Evolutionary conservation across 495 filamentous ascomycete species (phyloP).

Genomic region (Lindgomyces ingoldianus): DNA sequence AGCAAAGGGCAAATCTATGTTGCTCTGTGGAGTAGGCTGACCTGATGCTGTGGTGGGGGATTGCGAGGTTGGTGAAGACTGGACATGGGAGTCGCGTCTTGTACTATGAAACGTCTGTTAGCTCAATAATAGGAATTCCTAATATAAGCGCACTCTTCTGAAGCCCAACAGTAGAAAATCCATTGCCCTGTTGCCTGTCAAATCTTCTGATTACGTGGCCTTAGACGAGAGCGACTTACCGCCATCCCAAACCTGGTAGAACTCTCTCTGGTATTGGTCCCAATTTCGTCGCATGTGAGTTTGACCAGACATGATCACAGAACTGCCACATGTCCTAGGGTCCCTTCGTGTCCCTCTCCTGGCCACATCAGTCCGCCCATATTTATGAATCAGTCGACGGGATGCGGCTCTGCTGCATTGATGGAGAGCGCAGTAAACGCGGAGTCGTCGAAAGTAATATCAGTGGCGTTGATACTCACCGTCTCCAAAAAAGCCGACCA

Average conservation of each 20-base stretch:
- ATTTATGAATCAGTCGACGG: neutral
- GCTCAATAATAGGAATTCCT: too few relatives aligned
- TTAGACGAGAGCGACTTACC: neutral
- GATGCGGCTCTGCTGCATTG: slow-evolving; percentile 9
- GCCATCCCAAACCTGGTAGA: neutral
- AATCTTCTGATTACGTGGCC: neutral
- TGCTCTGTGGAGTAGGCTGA: too few relatives aligned
- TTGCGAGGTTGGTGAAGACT: too few relatives aligned
- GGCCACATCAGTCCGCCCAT: neutral
- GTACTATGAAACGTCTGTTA: too few relatives aligned
- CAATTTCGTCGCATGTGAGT: neutral
- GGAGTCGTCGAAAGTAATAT: slow-evolving; percentile 1
- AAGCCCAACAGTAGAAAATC: too few relatives aligned
- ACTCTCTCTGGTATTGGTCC: neutral
- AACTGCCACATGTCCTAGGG: neutral
- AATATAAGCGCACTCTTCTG: too few relatives aligned
- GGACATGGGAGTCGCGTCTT: too few relatives aligned
- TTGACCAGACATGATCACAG: slow-evolving; percentile 6
- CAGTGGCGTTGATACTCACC: neutral
- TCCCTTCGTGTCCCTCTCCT: neutral
- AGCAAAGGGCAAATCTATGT: too few relatives aligned
- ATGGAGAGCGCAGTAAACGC: neutral
- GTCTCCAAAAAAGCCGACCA: too few relatives aligned
- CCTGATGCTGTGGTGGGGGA: too few relatives aligned
- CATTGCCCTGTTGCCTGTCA: neutral